Base-by-base conservation (phyloP, 1,139 yeast species). In the Suhomyces choctaworum region DNA sequence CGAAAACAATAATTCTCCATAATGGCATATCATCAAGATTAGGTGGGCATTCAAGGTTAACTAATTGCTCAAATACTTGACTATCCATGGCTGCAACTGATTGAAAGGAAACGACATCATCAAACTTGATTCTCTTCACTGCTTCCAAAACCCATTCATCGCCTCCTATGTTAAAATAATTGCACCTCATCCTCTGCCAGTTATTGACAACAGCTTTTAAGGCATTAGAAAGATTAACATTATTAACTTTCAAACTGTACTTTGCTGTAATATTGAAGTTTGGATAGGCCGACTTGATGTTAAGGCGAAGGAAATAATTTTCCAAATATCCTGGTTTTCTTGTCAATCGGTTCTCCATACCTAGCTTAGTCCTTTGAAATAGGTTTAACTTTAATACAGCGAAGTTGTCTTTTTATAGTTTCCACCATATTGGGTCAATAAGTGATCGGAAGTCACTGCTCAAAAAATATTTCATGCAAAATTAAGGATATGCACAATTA, bases 191-290 rank as follows among this genome's bases (percentile, higher is more conserved):
- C 11, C 41, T 44, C 1, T 64, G 58, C 34, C 53, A 44, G 11
- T 48, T 43, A n/a, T 41, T 17, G 4, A 64, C 39, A 7, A 64
- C 25, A 7, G 33, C 22, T 8, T 45, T 29, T 21, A 66, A 41
- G 0, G 62, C 66, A 32, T 48, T 41, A 1, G 69, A 56, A 12
- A 66, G 41, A 39, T 26, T 30, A 5, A 7, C 15, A 4, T 25
- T 12, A 17, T n/a, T 10, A 1, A 63, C 36, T 1, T 26, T 37
- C 1, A 38, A 22, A 30, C 46, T 54, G 40, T 59, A 62, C 22
- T 48, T 45, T 3, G 53, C 65, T 4, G 58, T 46, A 7, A 64
- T 40, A 29, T 53, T 56, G 42, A 58, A 62, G 40, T 63, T 64
- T 8, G 60, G 42, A 32, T 61, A 65, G 29, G 41, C 41, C 2